Evolutionary conservation across 1,284 basidiomycete genomes (phyloP).

Genomic region (Butyriboletus appendiculatus): DNA sequence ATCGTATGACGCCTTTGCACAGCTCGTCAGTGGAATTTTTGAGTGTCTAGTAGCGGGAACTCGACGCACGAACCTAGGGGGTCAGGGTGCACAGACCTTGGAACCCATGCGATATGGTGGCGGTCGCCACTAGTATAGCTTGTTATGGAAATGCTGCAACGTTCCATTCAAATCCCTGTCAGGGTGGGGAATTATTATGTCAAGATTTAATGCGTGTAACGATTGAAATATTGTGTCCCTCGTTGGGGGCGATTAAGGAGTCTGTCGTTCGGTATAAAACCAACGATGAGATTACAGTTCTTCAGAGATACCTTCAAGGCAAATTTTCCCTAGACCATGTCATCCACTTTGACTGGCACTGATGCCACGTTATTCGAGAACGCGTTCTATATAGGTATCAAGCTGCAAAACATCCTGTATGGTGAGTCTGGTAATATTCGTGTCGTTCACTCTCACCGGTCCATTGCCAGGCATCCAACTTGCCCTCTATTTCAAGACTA

Average conservation of each 20-base stretch:
- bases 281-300: not conserved
- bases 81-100: no score
- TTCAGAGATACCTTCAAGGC: not conserved
- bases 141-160: no score
- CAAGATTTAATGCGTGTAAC: no score
- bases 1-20: no score
- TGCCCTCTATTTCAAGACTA: conserved; percentile 13
- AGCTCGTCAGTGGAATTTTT: no score
- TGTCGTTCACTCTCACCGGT: not conserved
- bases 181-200: no score
- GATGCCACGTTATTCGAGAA: not conserved
- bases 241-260: not conserved
- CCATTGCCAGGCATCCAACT: conserved; percentile 9
- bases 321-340: not conserved
- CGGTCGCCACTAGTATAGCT: no score
- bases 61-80: no score
- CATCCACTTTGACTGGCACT: not conserved
- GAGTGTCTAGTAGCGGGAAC: no score
- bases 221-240: no score
- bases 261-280: not conserved
- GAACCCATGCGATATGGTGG: no score
- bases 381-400: not conserved
- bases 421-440: not conserved
- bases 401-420: not conserved
- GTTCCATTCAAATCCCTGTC: no score